Base-by-base conservation (phyloP, 225 moss, liverwort and hornwort genomes). In the Straminergon stramineum region DNA sequence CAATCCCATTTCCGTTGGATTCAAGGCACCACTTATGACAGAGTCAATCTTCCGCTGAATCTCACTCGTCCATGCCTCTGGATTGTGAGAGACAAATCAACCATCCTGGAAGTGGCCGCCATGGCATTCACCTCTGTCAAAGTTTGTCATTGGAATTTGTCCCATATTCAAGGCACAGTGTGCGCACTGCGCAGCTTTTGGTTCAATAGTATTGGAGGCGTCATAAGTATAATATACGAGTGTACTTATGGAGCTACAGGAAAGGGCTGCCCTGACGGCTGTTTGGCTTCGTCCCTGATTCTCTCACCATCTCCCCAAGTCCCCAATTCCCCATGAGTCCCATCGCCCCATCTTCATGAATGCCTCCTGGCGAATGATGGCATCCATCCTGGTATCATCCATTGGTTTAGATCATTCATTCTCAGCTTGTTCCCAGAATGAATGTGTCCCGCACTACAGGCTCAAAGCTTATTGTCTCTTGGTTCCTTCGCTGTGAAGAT, bases 251-350 rank as follows among this genome's bases (percentile, higher is more conserved):
- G 71, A 65, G 63, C 17, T 8, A 34, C 82, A 68, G 61, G 55
- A 75, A 85, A 90, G 71, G 32, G n/a, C 20, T 81, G 37, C 75
- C 67, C 82, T 85, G 86, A 41, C 92, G 86, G 86, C 90, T 88
- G 58, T 1, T 51, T 56, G 11, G 53, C 52, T 55, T 87, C 26
- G 11, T 9, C 58, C 32, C 37, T 4, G 27, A 16, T 43, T 21
- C 83, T 64, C 58, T 73, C 84, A 34, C 87, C 89, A 55, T 83
- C 75, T 85, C 60, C 51, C 28, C 73, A 10, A 37, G 16, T 18
- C 18, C 27, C n/a, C n/a, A n/a, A 37, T 10, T 37, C 34, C 65
- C 56, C 60, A 79, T 57, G 15, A n/a, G 60, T 6, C 82, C 58
- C 84, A 43, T 73, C 15, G 51, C 60, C 57, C 65, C 77, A 89